A percentile compares a stretch with the other conserved stretches of the same genome.
Evolutionary conservation across 106 monocot genomes (phyloP).

Genomic region (Apostasia shenzhenica): DNA sequence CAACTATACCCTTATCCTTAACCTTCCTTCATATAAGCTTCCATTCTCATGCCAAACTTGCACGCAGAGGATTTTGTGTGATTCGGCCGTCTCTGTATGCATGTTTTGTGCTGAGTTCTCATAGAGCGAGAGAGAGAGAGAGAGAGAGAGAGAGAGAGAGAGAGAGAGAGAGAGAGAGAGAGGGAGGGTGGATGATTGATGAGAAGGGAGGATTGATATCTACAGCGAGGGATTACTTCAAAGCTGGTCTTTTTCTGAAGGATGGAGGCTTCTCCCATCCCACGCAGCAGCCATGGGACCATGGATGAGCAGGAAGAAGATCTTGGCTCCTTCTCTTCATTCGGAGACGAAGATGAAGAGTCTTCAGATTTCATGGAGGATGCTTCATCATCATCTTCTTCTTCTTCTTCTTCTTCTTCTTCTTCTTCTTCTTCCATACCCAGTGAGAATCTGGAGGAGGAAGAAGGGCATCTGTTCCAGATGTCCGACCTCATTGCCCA

Average conservation of each 20-base stretch:
- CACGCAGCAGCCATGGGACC: constrained; percentile 17
- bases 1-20: constrained; percentile 1
- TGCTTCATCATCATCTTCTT: constrained; percentile 3
- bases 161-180: neutral
- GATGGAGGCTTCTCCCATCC: constrained; percentile 20
- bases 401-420: constrained; percentile 1
- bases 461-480: constrained; percentile 20
- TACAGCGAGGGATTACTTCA: neutral
- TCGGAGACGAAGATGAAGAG: constrained; percentile 5
- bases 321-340: constrained; percentile 16
- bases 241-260: neutral
- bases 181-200: neutral
- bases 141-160: neutral
- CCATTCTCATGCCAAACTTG: neutral
- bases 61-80: too few species aligned
- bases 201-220: neutral
- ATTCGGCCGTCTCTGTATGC: too few species aligned
- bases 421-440: neutral
- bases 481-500: constrained; percentile 42
- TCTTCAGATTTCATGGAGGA: constrained; percentile 31
- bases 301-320: constrained; percentile 21
- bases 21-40: neutral
- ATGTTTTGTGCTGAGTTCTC: too few species aligned
- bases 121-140: neutral
- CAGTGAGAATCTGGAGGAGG: neutral